Evolutionary conservation across 2,329 filamentous ascomycete genomes (phyloP), one percentile per base, ranked within the genome.

Genomic region (Xylariaceae sp.): DNA sequence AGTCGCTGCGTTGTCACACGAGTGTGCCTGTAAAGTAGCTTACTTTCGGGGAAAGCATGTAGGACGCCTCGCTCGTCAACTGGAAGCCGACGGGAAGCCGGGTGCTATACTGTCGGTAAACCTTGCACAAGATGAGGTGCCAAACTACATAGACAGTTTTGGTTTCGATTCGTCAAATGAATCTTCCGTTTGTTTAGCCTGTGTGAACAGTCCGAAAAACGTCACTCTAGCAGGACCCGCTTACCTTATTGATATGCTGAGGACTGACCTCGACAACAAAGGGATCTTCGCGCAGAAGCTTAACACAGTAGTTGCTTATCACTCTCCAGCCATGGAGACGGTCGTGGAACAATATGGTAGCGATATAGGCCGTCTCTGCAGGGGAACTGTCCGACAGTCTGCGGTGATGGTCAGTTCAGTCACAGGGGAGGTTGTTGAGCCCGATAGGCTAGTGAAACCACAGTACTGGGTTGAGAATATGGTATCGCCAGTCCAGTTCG

Each of bases 401-500:
- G 10, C 44, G 2, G 10, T 40, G 10, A 60, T 58, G 52, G 12
- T 58, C 1, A 49, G 45, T 1, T 48, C 50, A 1, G 45, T 58
- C 0, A 47, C 55, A 0, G 47, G 53, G 2, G 1, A 45, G 5
- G 17, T 22, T 10, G 31, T 38, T 9, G 12, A 6, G 1, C 28
- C 1, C 6, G 13, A 34, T 3, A 6, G 33, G 11, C n/a, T 50
- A 6, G 17, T n/a, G 19, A 42, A 31, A 1, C 7, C 48, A 3
- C 42, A 47, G 7, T 58, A 58, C 38, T 71, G 69, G 69, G 61
- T 62, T 11, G 48, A 60, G 1, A 71, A 71, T 28, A 40, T 70
- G 18, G 45, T 59, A 3, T 55, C 53, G 7, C 50, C 50, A 1
- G 56, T 60, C 1, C 38, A 50, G 7, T 58, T 58, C 38, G 31